phyloP scores from a whole-genome alignment of 31 red algal species.

The Odonthalia washingtoniensis region DNA sequence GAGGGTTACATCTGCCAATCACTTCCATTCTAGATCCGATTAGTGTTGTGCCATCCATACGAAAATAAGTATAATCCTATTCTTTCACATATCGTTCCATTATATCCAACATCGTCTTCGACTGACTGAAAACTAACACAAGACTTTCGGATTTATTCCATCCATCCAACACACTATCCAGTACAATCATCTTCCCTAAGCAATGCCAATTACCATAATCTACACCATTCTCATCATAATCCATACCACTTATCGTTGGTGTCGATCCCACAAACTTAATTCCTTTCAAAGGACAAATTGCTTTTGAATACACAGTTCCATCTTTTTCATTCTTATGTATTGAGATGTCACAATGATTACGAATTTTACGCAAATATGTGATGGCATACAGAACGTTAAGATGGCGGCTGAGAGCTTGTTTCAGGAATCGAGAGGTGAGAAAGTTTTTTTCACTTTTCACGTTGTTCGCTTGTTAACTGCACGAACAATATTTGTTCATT shows the following conservation, averaged over 20 bases:
- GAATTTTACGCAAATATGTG: conserved; percentile 93
- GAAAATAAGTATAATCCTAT: conserved; percentile 67
- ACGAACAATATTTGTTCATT: conserved; percentile 99
- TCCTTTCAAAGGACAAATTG: no score
- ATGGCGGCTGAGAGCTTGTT: conserved; percentile 76
- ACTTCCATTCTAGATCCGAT: no score
- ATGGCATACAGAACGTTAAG: conserved; percentile 89
- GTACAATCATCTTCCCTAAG: conserved; percentile 85
- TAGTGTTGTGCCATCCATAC: no score
- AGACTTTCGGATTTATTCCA: conserved; percentile 73
- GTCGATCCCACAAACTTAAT: no score
- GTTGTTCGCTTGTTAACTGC: conserved; percentile 75
- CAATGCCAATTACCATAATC: conserved; percentile 79
- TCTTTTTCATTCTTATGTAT: conserved; percentile 58
- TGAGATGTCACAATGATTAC: conserved; percentile 91
- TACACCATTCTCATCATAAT: conserved; percentile 27
- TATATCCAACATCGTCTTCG: conserved; percentile 87
- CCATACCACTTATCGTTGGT: neutral
- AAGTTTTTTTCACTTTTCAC: conserved; percentile 81
- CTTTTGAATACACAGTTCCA: no score
- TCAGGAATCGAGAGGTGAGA: conserved; percentile 70
- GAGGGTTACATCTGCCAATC: no score
- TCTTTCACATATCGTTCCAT: conserved; percentile 73
- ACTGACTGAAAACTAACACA: conserved; percentile 96
- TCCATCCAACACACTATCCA: conserved; percentile 70